Evolutionary conservation across 768 basidiomycete genomes (phyloP).

Genomic region (Boletus huronensis): DNA sequence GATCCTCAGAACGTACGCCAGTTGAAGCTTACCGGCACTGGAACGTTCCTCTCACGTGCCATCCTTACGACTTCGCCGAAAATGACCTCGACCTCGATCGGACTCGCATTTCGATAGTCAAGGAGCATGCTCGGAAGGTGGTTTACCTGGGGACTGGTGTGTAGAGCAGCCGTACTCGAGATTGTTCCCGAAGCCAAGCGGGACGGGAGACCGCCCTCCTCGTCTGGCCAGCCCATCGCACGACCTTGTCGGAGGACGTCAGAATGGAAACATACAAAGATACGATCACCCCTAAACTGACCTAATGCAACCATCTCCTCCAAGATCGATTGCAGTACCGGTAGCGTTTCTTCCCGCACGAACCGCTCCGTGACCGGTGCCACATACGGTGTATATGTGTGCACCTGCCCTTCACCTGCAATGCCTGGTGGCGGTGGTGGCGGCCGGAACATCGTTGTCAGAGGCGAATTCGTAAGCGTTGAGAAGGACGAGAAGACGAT

Average conservation of each 20-base stretch:
- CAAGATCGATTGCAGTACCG: slow-evolving; percentile 43
- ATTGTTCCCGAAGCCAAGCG: slow-evolving; percentile 39
- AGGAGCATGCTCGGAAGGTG: slow-evolving; percentile 63
- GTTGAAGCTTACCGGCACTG: slow-evolving; percentile 9
- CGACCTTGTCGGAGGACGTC: slow-evolving; percentile 10
- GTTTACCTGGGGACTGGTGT: slow-evolving; percentile 40
- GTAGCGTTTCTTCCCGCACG: slow-evolving; percentile 43
- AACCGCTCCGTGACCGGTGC: slow-evolving; percentile 39
- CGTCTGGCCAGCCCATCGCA: slow-evolving; percentile 40
- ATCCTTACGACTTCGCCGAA: slow-evolving; percentile 47
- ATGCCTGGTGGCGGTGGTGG: slow-evolving; percentile 28
- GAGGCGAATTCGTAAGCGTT: slow-evolving; percentile 46
- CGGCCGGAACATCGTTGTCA: slow-evolving; percentile 50
- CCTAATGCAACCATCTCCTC: slow-evolving; percentile 45
- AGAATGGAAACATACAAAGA: background rate
- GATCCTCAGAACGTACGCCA: background rate
- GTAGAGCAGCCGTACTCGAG: slow-evolving; percentile 35
- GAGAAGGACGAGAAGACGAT: slow-evolving; percentile 50
- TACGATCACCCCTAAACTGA: slow-evolving; percentile 7
- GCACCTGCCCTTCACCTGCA: slow-evolving; percentile 21
- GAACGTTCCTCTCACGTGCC: slow-evolving; percentile 14
- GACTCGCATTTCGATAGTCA: slow-evolving; percentile 45
- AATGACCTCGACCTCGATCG: slow-evolving; percentile 67
- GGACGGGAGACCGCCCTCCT: slow-evolving; percentile 45
- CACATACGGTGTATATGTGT: slow-evolving; percentile 39